phyloP scores from a whole-genome alignment of 495 filamentous ascomycete genomes.

The Tuber indicum region DNA sequence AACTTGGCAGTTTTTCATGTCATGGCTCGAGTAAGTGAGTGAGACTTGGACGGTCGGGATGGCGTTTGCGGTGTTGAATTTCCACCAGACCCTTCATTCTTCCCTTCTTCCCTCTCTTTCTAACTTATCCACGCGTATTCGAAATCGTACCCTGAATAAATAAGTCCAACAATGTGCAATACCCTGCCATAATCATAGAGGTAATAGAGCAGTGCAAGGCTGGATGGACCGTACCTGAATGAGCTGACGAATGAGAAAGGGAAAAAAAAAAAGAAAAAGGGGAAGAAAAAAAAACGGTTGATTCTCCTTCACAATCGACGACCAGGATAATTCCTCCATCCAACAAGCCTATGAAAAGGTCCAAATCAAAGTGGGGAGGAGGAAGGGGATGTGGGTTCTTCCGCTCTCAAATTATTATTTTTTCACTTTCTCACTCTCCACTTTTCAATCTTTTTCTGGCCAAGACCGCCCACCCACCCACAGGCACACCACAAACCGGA shows the following conservation, averaged over 20 bases:
- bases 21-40: not conserved
- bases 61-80: not conserved
- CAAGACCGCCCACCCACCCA: not conserved
- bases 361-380: not conserved
- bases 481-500: not conserved
- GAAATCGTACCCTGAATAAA: not conserved
- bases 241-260: not conserved
- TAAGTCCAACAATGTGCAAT: not conserved
- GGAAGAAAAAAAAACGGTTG: not conserved
- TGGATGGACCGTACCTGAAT: not conserved
- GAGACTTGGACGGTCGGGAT: not conserved
- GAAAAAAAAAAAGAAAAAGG: not conserved
- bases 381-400: not conserved
- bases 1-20: not conserved
- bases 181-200: not conserved
- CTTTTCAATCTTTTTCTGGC: not conserved
- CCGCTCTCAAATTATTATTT: not conserved
- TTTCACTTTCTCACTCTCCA: not conserved
- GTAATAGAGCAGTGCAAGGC: not conserved
- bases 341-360: not conserved
- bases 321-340: not conserved
- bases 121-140: not conserved
- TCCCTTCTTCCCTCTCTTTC: not conserved
- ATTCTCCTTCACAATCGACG: slow-evolving; percentile 2
- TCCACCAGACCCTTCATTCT: not conserved